Evolutionary conservation across 129 eudicot genomes (phyloP).

Genomic region (Helianthus tuberosus): DNA sequence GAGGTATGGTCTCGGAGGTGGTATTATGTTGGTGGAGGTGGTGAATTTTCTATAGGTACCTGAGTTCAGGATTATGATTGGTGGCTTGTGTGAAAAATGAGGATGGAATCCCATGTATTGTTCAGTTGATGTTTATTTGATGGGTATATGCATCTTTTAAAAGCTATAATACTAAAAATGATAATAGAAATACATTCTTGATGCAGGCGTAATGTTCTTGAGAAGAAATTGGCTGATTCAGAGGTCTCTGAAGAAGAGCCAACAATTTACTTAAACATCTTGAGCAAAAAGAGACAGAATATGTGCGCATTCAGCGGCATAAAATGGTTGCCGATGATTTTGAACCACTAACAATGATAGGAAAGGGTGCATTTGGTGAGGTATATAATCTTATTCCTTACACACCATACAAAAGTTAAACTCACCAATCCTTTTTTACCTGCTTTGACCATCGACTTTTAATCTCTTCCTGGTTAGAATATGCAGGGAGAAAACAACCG

Average conservation of each 20-base stretch:
- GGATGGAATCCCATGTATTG: too few species aligned
- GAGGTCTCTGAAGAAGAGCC: constrained; percentile 90
- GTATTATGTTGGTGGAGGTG: too few species aligned
- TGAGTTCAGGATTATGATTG: too few species aligned
- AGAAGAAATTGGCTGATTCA: constrained; percentile 91
- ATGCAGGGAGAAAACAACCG: constrained; percentile 88
- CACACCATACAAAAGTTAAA: constrained; percentile 5
- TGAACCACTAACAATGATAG: constrained; percentile 92
- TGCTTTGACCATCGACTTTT: constrained; percentile 15
- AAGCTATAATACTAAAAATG: background rate
- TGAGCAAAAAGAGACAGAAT: constrained; percentile 93
- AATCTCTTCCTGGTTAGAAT: constrained; percentile 64
- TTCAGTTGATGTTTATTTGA: too few species aligned
- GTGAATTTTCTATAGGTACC: too few species aligned
- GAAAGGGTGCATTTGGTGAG: constrained; percentile 99
- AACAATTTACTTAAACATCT: constrained; percentile 69
- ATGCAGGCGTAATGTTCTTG: constrained; percentile 82
- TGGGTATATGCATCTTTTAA: too few species aligned
- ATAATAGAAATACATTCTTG: background rate
- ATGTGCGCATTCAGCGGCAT: constrained; percentile 97
- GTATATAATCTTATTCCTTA: constrained; percentile 34
- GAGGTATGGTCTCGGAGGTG: too few species aligned
- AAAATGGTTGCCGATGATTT: constrained; percentile 99
- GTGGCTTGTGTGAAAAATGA: too few species aligned
- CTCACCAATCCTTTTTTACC: constrained; percentile 10